phyloP scores from a whole-genome alignment of 768 basidiomycete genomes.

The Russula sp. region DNA sequence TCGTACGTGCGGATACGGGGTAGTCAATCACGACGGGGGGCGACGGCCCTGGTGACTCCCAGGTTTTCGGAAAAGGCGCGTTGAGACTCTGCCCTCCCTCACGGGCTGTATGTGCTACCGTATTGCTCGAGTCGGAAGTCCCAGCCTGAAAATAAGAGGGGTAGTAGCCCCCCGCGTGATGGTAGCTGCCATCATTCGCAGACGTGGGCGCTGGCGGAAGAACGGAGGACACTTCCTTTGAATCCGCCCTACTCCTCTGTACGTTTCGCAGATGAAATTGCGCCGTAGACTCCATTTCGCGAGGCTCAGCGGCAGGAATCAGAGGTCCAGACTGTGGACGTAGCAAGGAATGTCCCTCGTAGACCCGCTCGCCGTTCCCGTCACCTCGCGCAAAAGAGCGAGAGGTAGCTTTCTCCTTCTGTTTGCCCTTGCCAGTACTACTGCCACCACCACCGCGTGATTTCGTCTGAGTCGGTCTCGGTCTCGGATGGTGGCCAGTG shows the following conservation, averaged over 20 bases:
- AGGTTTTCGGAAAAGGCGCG: background rate
- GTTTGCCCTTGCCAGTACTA: background rate
- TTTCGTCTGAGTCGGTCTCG: background rate
- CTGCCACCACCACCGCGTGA: background rate
- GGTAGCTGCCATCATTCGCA: background rate
- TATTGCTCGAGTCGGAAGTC: background rate
- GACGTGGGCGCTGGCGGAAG: background rate
- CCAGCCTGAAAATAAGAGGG: slow-evolving; percentile 1
- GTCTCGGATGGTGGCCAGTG: background rate
- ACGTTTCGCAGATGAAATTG: background rate
- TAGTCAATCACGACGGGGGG: background rate
- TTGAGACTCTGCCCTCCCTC: slow-evolving; percentile 1
- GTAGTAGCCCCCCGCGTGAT: background rate
- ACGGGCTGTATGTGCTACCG: background rate
- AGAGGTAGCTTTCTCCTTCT: background rate
- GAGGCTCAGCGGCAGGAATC: background rate
- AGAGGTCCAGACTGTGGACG: background rate
- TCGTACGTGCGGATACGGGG: background rate
- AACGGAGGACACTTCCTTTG: background rate
- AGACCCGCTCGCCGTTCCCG: background rate
- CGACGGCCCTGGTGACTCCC: background rate
- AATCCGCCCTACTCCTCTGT: background rate
- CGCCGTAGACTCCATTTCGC: background rate
- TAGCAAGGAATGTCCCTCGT: background rate
- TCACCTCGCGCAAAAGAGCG: background rate